Percentiles rank a stretch among this genome's conserved stretches.
Evolutionary conservation across 2,329 filamentous ascomycete species (phyloP).

Genomic region (Parascedosporium putredinis): DNA sequence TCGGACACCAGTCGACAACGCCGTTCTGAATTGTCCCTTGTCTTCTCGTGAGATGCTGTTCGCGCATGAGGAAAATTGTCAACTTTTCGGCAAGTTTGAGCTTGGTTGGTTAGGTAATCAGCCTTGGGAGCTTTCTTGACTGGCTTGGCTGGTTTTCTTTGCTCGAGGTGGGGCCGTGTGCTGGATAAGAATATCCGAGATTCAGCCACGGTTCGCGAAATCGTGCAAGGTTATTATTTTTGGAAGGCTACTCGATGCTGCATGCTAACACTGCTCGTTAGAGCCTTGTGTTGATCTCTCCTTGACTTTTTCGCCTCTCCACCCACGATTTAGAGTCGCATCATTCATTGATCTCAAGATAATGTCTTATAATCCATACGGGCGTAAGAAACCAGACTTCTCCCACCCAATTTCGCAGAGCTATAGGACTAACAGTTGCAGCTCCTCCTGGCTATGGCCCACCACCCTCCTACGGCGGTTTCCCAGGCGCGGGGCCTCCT

Average conservation of each 20-base stretch:
- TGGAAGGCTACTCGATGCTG: neutral
- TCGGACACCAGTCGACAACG: neutral
- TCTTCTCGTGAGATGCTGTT: no score
- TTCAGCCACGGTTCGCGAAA: neutral
- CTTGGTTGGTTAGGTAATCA: neutral
- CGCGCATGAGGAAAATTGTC: neutral
- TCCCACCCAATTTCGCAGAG: neutral
- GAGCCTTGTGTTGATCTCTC: neutral
- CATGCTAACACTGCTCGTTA: neutral
- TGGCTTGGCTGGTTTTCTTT: no score
- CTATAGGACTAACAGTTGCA: neutral
- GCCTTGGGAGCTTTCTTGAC: no score
- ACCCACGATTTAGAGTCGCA: neutral
- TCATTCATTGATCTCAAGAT: conserved; percentile 5
- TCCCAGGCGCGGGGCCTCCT: conserved; percentile 44
- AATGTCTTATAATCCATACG: conserved; percentile 55
- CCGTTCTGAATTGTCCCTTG: neutral
- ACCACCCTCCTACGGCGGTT: conserved; percentile 63
- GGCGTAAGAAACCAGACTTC: conserved; percentile 27
- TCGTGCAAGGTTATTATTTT: neutral
- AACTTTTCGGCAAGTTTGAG: neutral
- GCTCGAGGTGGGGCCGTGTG: no score
- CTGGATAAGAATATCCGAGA: no score
- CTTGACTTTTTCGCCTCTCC: neutral
- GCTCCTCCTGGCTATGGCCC: conserved; percentile 46